Evolutionary conservation across 2,329 filamentous ascomycete genomes (phyloP), one percentile per base, ranked within the genome.

Genomic region (Microascus cirrosus): DNA sequence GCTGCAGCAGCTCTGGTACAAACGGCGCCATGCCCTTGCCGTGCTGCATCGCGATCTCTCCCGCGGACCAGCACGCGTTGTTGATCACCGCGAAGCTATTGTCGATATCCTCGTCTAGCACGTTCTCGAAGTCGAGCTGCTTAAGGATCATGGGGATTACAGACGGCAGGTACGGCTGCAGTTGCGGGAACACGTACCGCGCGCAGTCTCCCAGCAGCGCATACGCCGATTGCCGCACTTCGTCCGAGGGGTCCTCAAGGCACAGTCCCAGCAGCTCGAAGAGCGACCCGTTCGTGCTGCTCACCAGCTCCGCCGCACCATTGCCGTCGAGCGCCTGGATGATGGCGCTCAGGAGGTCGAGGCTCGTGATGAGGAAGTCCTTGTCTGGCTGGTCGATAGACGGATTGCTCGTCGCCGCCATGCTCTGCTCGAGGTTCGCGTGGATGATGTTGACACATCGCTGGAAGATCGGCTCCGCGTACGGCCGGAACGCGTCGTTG

Each of bases 51-150:
- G 91, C 84, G 61, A 97, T 94, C 74, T 99, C 94, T 50, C 94
- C 94, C 25, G 85, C 86, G 7, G 92, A 95, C 94, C 94, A 99
- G 74, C 93, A 97, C 24, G 94, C 93, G 68, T 99, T 99, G 79
- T 97, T 99, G 60, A 97, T 85, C 34, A 97, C 92, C 60, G 91
- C 90, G 70, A 96, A 96, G 15, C 85, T 86, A 20, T 83, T 87
- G 62, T 95, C 90, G 53, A 90, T 84, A 60, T 91, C 88, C 64
- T 95, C 90, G 60, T 92, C 87, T 20, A 84, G 73, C 55, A 91
- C 81, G 58, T 79, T 79, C 61, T 91, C 87, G 63, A 96, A 77
- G 63, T 97, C 92, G 32, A 99, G 82, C 69, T 97, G 92, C 65
- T 85, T 83, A 62, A 96, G 81, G n/a, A 96, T 75, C 54, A 93